These are phyloP conservation scores for Ogataea nonfermentans DNA, from an alignment of 805 yeast genomes.

Conservation along the genomic window DNA sequence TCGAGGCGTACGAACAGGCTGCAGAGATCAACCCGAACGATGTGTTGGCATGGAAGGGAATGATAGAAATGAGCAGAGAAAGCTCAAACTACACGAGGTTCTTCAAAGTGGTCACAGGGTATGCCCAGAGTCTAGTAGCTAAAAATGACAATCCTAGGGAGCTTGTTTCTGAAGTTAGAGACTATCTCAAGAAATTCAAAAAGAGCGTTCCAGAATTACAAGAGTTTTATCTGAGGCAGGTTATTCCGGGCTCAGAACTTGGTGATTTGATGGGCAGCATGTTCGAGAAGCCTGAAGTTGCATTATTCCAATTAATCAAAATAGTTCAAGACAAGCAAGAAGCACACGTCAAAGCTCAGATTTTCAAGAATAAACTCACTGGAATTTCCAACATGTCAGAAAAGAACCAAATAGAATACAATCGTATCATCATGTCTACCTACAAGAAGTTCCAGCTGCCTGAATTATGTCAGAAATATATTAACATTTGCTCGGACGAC, in stretches of 20 bases:
- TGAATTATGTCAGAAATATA: constrained; percentile 49
- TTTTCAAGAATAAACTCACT: constrained; percentile 49
- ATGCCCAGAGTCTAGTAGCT: constrained; percentile 40
- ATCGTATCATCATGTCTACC: constrained; percentile 44
- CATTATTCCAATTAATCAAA: constrained; percentile 43
- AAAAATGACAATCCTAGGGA: constrained; percentile 49
- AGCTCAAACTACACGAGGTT: constrained; percentile 40
- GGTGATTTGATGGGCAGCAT: constrained; percentile 51
- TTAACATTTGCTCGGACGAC: constrained; percentile 62
- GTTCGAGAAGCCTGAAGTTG: constrained; percentile 46
- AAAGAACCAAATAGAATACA: constrained; percentile 39
- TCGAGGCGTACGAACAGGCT: constrained; percentile 46
- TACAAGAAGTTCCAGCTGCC: constrained; percentile 53
- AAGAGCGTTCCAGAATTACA: constrained; percentile 33
- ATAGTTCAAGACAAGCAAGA: constrained; percentile 41
- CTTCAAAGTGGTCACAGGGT: constrained; percentile 46
- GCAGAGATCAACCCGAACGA: constrained; percentile 49
- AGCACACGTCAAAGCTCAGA: constrained; percentile 37
- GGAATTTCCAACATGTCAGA: constrained; percentile 42
- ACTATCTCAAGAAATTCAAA: constrained; percentile 38
- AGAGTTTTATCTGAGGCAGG: constrained; percentile 46
- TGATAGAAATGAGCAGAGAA: constrained; percentile 45
- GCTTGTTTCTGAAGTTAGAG: constrained; percentile 45
- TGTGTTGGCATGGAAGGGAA: constrained; percentile 80
- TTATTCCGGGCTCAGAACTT: constrained; percentile 56